A percentile compares a stretch with the other conserved stretches of the same genome.
Conservation (phyloP, 768 basidiomycete species). For the Boletellus emodensis region DNA sequence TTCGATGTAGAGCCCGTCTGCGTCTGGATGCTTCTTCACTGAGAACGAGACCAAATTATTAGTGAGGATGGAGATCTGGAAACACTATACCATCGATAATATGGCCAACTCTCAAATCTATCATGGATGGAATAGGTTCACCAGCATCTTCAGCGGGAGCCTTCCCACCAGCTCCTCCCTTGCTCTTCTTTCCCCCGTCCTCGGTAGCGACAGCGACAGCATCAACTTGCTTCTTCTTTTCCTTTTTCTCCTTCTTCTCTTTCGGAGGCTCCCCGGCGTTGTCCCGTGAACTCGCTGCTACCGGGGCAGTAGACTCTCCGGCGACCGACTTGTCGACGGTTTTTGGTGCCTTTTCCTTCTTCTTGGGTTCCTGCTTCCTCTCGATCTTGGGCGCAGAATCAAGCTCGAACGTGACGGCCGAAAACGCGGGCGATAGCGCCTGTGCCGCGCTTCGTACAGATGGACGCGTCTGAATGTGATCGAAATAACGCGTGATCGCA, state of each 20-base stretch:
- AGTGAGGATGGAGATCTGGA: background rate
- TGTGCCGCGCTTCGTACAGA: constrained; percentile 57
- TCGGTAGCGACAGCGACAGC: constrained; percentile 13
- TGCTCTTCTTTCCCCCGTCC: constrained; percentile 39
- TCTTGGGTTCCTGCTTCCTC: constrained; percentile 73
- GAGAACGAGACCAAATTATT: constrained; percentile 7
- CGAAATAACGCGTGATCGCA: constrained; percentile 88
- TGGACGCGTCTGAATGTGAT: constrained; percentile 80
- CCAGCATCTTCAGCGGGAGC: constrained; percentile 57
- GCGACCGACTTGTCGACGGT: constrained; percentile 27
- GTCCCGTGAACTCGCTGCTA: constrained; percentile 37
- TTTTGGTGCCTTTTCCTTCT: constrained; percentile 61
- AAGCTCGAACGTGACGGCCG: constrained; percentile 64
- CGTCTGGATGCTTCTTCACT: constrained; percentile 97
- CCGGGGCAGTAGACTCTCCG: constrained; percentile 20
- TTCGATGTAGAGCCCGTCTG: constrained; percentile 96
- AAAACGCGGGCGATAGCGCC: constrained; percentile 49
- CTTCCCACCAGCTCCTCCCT: constrained; percentile 32
- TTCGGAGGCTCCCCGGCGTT: constrained; percentile 28
- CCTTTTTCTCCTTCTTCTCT: constrained; percentile 36
- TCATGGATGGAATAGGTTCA: constrained; percentile 93
- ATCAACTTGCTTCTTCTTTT: constrained; percentile 59
- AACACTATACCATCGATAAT: constrained; percentile 76
- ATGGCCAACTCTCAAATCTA: constrained; percentile 91
- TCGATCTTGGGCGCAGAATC: constrained; percentile 70